Evolutionary conservation across 768 basidiomycete species (phyloP), one percentile per base, ranked within the genome.

Genomic region (Boletus patriciae): DNA sequence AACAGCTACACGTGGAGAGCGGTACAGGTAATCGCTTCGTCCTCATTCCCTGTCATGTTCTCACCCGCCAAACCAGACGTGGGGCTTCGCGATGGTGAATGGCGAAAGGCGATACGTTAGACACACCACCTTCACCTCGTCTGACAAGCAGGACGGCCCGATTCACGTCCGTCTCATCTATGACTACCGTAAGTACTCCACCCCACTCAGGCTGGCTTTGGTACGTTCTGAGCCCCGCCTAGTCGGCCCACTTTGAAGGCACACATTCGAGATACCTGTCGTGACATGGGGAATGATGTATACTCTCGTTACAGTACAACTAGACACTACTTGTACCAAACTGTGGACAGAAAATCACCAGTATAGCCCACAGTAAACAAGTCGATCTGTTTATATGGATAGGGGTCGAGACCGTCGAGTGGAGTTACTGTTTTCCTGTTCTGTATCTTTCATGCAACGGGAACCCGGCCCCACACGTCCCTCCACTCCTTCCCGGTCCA

Each of bases 31-130:
- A 34, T 15, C 15, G 9, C 12, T 36, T 27, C 73, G 61, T 41
- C 27, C 29, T 47, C 21, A 19, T 46, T 51, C 5, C 19, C 25
- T 36, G 25, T 34, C 50, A 25, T 23, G 12, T 51, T 40, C 57
- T 42, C 33, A 48, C 50, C 45, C 27, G 6, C 31, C 37, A 43
- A 46, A 41, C 13, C 42, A 79, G 79, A 72, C 71, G 3, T 90
- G 88, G 88, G 88, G 87, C 23, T 78, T 90, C 21, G 77, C 86
- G 62, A 75, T 76, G 5, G 72, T 86, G 60, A 72, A 86, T 15
- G 83, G 77, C 27, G 81, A 83, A 65, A 80, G 84, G 62, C 75
- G 85, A 57, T 84, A 89, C 62, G 75, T 78, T 5, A 77, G 87
- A 53, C 83, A 80, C 61, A 71, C 88, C 58, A 77, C 79, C 58